Percentiles rank a stretch among this genome's conserved stretches.
phyloP scores from a whole-genome alignment of 2,329 filamentous ascomycete species.

The Colletotrichum tropicale region DNA sequence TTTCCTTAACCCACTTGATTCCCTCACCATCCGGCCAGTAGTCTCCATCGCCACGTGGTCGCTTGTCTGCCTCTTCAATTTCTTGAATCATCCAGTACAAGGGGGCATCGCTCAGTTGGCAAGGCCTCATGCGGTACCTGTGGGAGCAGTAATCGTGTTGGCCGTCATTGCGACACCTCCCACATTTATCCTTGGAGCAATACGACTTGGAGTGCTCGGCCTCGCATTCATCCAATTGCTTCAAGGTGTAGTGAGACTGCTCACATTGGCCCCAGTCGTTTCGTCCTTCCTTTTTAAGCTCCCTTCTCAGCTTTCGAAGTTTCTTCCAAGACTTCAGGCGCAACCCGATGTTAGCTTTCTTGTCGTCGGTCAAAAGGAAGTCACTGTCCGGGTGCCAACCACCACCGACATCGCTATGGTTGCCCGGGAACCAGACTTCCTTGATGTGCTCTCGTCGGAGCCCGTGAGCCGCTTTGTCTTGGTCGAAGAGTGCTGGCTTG shows the following conservation, averaged over 20 bases:
- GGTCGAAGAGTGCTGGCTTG: constrained; percentile 51
- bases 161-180: background rate
- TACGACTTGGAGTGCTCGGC: background rate
- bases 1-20: constrained; percentile 31
- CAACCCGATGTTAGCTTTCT: constrained; percentile 31
- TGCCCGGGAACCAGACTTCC: constrained; percentile 61
- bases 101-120: constrained; percentile 54
- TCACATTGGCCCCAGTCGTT: background rate
- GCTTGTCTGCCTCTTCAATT: constrained; percentile 36
- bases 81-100: constrained; percentile 58
- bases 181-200: background rate
- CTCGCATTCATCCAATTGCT: background rate
- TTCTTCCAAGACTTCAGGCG: background rate
- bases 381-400: constrained; percentile 46
- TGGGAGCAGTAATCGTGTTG: background rate
- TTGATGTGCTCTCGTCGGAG: constrained; percentile 41
- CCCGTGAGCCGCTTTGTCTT: constrained; percentile 33
- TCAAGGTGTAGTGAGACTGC: constrained; percentile 24
- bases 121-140: constrained; percentile 25
- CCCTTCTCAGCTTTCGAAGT: background rate
- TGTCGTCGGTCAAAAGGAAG: constrained; percentile 23
- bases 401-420: constrained; percentile 58
- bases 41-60: background rate
- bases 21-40: background rate
- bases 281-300: background rate